Evolutionary conservation across 2,329 filamentous ascomycete genomes (phyloP).

Genomic region (Pseudogymnoascus sp.): DNA sequence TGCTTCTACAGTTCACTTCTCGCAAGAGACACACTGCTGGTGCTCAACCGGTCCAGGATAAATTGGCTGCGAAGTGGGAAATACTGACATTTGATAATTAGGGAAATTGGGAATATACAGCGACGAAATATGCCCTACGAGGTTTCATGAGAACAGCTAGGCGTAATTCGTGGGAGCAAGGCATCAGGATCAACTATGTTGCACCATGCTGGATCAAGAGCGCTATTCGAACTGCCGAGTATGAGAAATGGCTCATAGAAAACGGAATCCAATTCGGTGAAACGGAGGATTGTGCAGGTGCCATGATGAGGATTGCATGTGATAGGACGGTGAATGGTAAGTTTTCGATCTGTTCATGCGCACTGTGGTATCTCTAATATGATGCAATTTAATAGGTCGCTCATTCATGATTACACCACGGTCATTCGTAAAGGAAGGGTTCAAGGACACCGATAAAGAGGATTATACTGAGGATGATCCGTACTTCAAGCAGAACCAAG

Average conservation of each 20-base stretch:
- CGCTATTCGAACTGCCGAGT: constrained; percentile 29
- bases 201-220: constrained; percentile 34
- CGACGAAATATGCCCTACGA: constrained; percentile 36
- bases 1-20: not conserved
- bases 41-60: not conserved
- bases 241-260: constrained; percentile 33
- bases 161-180: constrained; percentile 32
- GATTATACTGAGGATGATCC: constrained; percentile 30
- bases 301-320: constrained; percentile 29
- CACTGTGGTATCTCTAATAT: constrained; percentile 6
- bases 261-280: constrained; percentile 32
- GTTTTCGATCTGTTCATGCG: not conserved
- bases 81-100: not conserved
- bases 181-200: constrained; percentile 39
- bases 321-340: constrained; percentile 28
- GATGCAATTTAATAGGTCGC: constrained; percentile 21
- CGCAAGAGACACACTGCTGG: not conserved
- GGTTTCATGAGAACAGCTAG: constrained; percentile 36
- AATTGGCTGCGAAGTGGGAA: too few relatives aligned
- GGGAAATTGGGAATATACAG: constrained; percentile 29
- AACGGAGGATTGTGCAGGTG: constrained; percentile 24
- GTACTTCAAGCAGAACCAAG: constrained; percentile 33
- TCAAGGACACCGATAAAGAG: constrained; percentile 33
- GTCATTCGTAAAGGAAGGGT: constrained; percentile 32
- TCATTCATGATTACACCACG: constrained; percentile 35